Evolutionary conservation across 2,329 filamentous ascomycete species (phyloP).

Genomic region (Colletotrichum salicis): DNA sequence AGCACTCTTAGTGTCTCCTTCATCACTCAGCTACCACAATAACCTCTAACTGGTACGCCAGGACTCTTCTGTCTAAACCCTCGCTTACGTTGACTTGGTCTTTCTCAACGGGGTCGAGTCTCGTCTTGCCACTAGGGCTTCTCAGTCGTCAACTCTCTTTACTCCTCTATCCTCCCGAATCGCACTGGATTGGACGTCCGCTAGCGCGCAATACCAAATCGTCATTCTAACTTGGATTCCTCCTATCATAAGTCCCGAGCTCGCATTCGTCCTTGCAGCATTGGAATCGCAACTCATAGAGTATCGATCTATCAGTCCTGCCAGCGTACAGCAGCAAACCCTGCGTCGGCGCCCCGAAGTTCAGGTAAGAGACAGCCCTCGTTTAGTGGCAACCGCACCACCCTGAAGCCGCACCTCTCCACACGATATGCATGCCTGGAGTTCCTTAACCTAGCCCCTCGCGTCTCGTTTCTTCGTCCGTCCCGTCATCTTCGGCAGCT

Average conservation of each 20-base stretch:
- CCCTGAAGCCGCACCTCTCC: slow-evolving; percentile 28
- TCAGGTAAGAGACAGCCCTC: slow-evolving; percentile 33
- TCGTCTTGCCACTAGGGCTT: not conserved
- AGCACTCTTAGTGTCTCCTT: slow-evolving; percentile 15
- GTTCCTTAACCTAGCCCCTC: slow-evolving; percentile 27
- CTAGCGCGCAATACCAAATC: not conserved
- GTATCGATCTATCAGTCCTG: not conserved
- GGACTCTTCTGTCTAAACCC: slow-evolving; percentile 1
- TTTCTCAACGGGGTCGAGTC: not conserved
- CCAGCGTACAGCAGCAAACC: not conserved
- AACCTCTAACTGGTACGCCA: slow-evolving; percentile 21
- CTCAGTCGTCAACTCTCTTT: not conserved
- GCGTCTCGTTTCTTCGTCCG: slow-evolving; percentile 31
- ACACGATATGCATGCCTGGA: slow-evolving; percentile 32
- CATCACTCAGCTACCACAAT: slow-evolving; percentile 4
- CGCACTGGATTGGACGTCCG: not conserved
- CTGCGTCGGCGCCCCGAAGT: slow-evolving; percentile 9
- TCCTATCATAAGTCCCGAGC: not conserved
- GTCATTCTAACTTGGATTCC: not conserved
- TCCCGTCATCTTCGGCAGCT: slow-evolving; percentile 34
- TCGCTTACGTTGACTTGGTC: not conserved
- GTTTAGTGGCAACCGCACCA: slow-evolving; percentile 33
- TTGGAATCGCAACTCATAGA: not conserved
- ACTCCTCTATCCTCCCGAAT: not conserved
- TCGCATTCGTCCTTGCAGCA: not conserved